These are phyloP conservation scores for Eremomyces bilateralis DNA, from an alignment of 495 filamentous ascomycete species.

Conservation along the genomic window DNA sequence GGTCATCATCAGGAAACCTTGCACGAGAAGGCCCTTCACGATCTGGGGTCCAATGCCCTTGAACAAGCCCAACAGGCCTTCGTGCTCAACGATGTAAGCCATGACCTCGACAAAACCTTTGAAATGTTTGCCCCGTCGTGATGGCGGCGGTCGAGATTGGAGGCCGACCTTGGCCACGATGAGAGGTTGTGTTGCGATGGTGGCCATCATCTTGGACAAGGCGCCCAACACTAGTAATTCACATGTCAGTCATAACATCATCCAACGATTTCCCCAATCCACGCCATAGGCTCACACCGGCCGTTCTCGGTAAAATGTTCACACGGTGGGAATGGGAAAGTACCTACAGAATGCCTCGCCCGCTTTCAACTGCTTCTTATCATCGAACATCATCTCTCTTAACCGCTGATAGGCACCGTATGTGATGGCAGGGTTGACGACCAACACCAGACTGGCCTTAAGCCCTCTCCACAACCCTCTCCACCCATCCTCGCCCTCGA, in stretches of 20 bases:
- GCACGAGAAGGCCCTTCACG: constrained; percentile 76
- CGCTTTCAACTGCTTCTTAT: constrained; percentile 52
- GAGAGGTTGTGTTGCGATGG: constrained; percentile 79
- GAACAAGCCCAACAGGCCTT: constrained; percentile 65
- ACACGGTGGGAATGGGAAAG: neutral
- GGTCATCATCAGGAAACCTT: constrained; percentile 97
- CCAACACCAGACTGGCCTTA: constrained; percentile 89
- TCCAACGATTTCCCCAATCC: no score
- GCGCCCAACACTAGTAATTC: constrained; percentile 54
- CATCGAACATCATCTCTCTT: constrained; percentile 56
- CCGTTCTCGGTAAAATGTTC: neutral
- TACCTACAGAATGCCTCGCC: constrained; percentile 81
- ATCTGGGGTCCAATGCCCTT: constrained; percentile 95
- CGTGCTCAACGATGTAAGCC: constrained; percentile 72
- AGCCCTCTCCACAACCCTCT: constrained; percentile 82
- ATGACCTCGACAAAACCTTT: constrained; percentile 92
- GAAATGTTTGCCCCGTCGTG: constrained; percentile 74
- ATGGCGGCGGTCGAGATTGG: constrained; percentile 75
- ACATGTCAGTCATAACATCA: constrained; percentile 12
- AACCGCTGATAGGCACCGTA: constrained; percentile 93
- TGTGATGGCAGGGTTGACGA: constrained; percentile 93
- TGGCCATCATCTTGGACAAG: constrained; percentile 81
- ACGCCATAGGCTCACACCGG: no score
- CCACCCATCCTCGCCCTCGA: constrained; percentile 76
- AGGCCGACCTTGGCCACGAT: constrained; percentile 97